Conservation (phyloP, 176 grass and related monocot species). For the Secale cereale region DNA sequence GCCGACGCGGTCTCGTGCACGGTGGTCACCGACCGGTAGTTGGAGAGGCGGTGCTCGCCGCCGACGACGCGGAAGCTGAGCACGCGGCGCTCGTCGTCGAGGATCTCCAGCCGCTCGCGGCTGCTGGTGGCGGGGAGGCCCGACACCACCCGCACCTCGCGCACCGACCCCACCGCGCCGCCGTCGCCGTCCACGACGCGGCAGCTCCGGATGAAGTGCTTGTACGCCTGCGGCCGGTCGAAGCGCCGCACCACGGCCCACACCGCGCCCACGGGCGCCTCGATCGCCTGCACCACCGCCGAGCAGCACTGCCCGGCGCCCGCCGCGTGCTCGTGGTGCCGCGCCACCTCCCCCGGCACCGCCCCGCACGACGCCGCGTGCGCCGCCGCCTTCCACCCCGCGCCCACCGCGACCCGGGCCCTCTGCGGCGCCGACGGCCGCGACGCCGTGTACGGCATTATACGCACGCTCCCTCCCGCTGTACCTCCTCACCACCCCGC, state of each 20-base stretch:
- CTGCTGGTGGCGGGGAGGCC: conserved; percentile 81
- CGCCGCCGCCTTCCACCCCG: neutral
- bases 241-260: conserved; percentile 88
- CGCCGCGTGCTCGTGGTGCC: conserved; percentile 47
- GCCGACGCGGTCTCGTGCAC: conserved; percentile 29
- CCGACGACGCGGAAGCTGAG: conserved; percentile 87
- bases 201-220: conserved; percentile 84
- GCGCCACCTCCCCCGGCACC: conserved; percentile 50
- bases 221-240: conserved; percentile 88
- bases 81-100: conserved; percentile 91
- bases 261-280: conserved; percentile 48
- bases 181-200: conserved; percentile 41
- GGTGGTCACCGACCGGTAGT: conserved; percentile 82
- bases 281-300: conserved; percentile 55
- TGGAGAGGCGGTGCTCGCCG: conserved; percentile 90
- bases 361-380: conserved; percentile 40
- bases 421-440: conserved; percentile 42
- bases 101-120: conserved; percentile 86
- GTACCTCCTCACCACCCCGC: neutral
- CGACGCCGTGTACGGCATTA: conserved; percentile 50
- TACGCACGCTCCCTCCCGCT: neutral
- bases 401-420: conserved; percentile 24
- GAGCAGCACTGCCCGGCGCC: conserved; percentile 66
- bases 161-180: conserved; percentile 59
- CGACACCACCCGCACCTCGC: conserved; percentile 69